A percentile compares a stretch with the other conserved stretches of the same genome.
These are phyloP conservation scores for Galeopsis tetrahit DNA, from an alignment of 257 asterid species.

Conservation along the genomic window DNA sequence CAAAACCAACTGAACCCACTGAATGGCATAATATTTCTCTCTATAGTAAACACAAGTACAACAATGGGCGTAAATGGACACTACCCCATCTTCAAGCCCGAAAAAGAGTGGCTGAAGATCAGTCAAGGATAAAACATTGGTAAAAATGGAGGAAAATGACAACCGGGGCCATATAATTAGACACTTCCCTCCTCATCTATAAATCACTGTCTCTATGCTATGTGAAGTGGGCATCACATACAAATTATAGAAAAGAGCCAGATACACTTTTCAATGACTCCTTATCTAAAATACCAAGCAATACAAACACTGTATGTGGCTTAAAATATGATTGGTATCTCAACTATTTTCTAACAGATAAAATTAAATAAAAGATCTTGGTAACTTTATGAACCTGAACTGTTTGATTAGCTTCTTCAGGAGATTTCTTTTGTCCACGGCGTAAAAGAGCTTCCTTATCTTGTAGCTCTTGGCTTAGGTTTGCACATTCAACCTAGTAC, in stretches of 20 bases:
- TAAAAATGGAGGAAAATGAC: conserved; percentile 8
- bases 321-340: conserved; percentile 9
- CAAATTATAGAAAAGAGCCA: conserved; percentile 1
- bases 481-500: conserved; percentile 89
- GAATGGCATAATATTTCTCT: neutral
- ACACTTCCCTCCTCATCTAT: conserved; percentile 16
- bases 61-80: neutral
- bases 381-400: conserved; percentile 69
- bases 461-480: conserved; percentile 94
- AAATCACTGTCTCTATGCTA: neutral
- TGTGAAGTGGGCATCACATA: neutral
- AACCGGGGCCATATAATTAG: conserved; percentile 19
- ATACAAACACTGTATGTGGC: conserved; percentile 4
- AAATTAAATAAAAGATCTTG: conserved; percentile 22
- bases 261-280: conserved; percentile 10
- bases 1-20: neutral
- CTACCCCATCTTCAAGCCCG: conserved; percentile 13
- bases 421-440: conserved; percentile 86
- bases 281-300: conserved; percentile 12
- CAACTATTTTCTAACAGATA: conserved; percentile 23
- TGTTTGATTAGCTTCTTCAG: conserved; percentile 91
- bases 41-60: neutral
- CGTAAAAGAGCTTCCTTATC: conserved; percentile 95
- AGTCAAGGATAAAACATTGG: neutral
- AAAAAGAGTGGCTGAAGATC: neutral